Evolutionary conservation across 2,329 filamentous ascomycete genomes (phyloP), one percentile per base, ranked within the genome.

Genomic region (Xylaria sp.): DNA sequence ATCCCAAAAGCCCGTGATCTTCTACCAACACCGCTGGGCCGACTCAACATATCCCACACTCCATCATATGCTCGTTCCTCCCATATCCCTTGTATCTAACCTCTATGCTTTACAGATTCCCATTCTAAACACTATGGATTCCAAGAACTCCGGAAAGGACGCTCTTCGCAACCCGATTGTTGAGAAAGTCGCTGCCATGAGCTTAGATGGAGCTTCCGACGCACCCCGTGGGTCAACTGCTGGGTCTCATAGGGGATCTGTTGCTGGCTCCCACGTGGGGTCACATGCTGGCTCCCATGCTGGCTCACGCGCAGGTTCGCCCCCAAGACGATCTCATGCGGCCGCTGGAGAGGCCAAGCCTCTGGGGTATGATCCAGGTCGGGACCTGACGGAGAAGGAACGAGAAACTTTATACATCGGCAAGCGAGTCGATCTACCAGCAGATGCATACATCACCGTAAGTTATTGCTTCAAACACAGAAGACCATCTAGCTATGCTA

Each of bases 341-440:
- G 21, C 46, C 8, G n/a, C 60, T 11, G 11, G 49, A 42, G 31
- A 45, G 8, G 43, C n/a, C 6, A n/a, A 61, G 33, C 61, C 62
- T 17, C 40, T 59, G 0, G 68, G 67, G 15, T 37, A 53, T 21
- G 68, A 70, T 35, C 64, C 68, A n/a, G 67, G 53, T 12, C 64
- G 65, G 6, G n/a, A n/a, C n/a, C n/a, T n/a, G n/a, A n/a, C n/a
- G n/a, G n/a, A n/a, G n/a, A n/a, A n/a, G n/a, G n/a, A n/a, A n/a
- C n/a, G n/a, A n/a, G n/a, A n/a, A n/a, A n/a, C n/a, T n/a, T n/a
- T n/a, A n/a, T n/a, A n/a, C 3, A 69, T 80, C 28, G 75, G 75
- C 62, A 80, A 80, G 63, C 83, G 85, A 5, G 78, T 88, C 65
- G 87, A 89, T 57, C 70, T 89, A 0, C 86, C 86, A 0, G 77